Base-by-base conservation (phyloP, 352 stramenopile genomes). In the Globisporangium viniferum region DNA sequence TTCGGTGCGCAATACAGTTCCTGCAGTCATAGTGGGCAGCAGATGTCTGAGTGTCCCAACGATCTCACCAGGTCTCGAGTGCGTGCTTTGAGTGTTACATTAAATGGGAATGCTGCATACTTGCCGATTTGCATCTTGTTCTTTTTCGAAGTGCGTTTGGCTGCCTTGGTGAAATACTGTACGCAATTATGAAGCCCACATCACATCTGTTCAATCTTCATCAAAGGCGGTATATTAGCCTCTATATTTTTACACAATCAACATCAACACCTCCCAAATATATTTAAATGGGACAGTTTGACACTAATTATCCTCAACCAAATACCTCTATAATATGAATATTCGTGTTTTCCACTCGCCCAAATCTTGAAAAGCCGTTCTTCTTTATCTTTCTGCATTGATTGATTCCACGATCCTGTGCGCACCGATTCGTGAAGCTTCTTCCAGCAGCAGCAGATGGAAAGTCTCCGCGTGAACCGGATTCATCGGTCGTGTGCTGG, bases 381-480 rank as follows among this genome's bases (percentile, higher is more conserved):
- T 48, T 20, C 14, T 49, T 46, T 5, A n/a, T 4, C 14, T 48
- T 20, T 7, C 12, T 20, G 39, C 39, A n/a, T n/a, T n/a, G n/a
- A 44, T 44, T 46, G 15, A 49, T 49, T 49, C 41, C 41, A 49
- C 15, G 41, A 49, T 49, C 41, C 41, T 49, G 41, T 49, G 15
- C 41, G 41, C 41, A 49, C 41, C 15, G 41, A 49, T 49, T n/a
- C 41, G 41, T 49, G 41, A 49, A n/a, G 41, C 41, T 49, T 49
- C 41, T 14, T 49, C n/a, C 41, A n/a, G n/a, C n/a, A n/a, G n/a
- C 41, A 49, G 41, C 41, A 61, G 55, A 61, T 29, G 33, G 27
- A 61, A 44, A 59, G 53, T 39, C 27, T 46, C 39, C 12, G 12
- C 39, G 18, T n/a, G 56, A 61, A 61, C 51, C 24, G 51, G 51